A percentile compares a stretch with the other conserved stretches of the same genome.
Conservation (phyloP, 352 stramenopile species). For the Aphanomyces euteiches region DNA sequence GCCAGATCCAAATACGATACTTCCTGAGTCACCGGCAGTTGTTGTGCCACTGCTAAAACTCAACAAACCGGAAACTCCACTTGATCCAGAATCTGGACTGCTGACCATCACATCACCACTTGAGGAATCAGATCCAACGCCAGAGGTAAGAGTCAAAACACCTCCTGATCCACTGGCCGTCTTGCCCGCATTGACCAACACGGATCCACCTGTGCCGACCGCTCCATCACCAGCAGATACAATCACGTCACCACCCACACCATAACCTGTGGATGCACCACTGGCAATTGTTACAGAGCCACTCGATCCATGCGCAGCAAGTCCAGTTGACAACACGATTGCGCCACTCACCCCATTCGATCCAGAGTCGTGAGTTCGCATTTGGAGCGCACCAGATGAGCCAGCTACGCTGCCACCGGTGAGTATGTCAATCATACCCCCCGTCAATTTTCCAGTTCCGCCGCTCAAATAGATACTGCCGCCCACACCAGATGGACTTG, state of each 20-base stretch:
- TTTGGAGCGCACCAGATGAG: neutral
- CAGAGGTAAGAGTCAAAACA: conserved; percentile 12
- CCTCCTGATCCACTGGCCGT: conserved; percentile 11
- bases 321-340: neutral
- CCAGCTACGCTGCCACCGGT: neutral
- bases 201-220: neutral
- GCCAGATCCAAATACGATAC: neutral
- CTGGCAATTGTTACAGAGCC: conserved; percentile 22
- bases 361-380: neutral
- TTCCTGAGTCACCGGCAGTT: neutral
- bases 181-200: neutral
- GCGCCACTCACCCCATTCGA: neutral
- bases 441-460: neutral
- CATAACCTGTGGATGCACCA: neutral
- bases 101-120: conserved; percentile 25
- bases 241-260: conserved; percentile 23
- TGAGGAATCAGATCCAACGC: neutral
- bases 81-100: neutral
- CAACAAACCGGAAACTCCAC: neutral
- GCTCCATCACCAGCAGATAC: conserved; percentile 18
- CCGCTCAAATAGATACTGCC: neutral
- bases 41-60: conserved; percentile 6
- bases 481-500: neutral
- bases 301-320: neutral
- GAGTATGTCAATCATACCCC: conserved; percentile 2